Conservation (phyloP, 306 rosid genomes). For the Cyclanthera cordifolia region DNA sequence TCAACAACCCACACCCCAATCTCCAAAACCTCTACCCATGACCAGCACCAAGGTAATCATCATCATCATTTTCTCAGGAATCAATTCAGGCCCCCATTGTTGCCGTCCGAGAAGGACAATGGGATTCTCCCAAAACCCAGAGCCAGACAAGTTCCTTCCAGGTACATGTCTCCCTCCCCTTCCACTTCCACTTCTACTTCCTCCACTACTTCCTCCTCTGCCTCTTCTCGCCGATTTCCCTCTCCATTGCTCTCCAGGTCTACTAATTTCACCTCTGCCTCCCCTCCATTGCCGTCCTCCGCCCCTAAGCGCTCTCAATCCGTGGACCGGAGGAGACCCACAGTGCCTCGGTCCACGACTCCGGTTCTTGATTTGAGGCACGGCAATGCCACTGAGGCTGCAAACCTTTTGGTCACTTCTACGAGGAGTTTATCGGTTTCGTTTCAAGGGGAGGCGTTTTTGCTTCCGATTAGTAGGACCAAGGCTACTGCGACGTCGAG, state of each 20-base stretch:
- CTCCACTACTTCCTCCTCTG: slow-evolving; percentile 19
- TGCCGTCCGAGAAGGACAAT: slow-evolving; percentile 59
- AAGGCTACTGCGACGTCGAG: slow-evolving; percentile 43
- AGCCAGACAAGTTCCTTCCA: slow-evolving; percentile 80
- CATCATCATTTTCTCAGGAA: slow-evolving; percentile 19
- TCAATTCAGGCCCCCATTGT: slow-evolving; percentile 36
- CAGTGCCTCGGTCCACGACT: slow-evolving; percentile 33
- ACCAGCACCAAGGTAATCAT: too few species aligned
- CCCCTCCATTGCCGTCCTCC: slow-evolving; percentile 39
- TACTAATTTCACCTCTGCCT: slow-evolving; percentile 39
- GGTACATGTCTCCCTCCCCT: slow-evolving; percentile 92
- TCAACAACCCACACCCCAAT: slow-evolving; percentile 23
- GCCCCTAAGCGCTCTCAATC: slow-evolving; percentile 75
- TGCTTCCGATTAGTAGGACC: slow-evolving; percentile 90
- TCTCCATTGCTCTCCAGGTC: slow-evolving; percentile 85
- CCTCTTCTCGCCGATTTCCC: slow-evolving; percentile 68
- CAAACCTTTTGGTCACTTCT: slow-evolving; percentile 79
- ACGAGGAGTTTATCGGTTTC: slow-evolving; percentile 93
- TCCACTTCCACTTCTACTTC: slow-evolving; percentile 51
- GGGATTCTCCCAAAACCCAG: slow-evolving; percentile 47
- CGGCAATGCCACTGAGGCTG: slow-evolving; percentile 47
- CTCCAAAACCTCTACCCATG: slow-evolving; percentile 21
- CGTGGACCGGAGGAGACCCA: slow-evolving; percentile 60
- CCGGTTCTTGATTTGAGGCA: slow-evolving; percentile 38
- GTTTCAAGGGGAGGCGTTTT: slow-evolving; percentile 86